phyloP scores from a whole-genome alignment of 73 alveolate genomes.

The Tetrahymena elliotti region DNA sequence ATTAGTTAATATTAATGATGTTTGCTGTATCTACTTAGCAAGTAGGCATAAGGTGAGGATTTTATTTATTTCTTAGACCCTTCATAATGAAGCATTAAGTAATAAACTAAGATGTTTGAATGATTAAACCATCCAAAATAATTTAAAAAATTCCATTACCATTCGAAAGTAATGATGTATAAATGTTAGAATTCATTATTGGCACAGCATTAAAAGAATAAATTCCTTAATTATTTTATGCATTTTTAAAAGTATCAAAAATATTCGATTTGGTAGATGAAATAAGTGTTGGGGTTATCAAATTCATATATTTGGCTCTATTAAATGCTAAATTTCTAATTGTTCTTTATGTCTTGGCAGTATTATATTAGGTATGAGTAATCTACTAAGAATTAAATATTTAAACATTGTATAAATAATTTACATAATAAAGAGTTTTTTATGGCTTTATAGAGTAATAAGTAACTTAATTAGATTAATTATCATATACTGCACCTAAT shows the following conservation, averaged over 20 bases:
- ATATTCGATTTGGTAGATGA: background rate
- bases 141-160: background rate
- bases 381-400: background rate
- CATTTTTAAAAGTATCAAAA: background rate
- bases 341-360: background rate
- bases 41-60: background rate
- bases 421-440: background rate
- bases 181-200: background rate
- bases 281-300: background rate
- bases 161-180: background rate
- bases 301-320: background rate
- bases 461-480: background rate
- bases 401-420: background rate
- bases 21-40: background rate
- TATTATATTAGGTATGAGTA: background rate
- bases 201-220: background rate
- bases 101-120: background rate
- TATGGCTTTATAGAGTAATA: background rate
- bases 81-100: background rate
- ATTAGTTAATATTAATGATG: background rate
- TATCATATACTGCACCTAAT: background rate
- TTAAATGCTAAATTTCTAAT: background rate
- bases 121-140: background rate
- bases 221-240: background rate
- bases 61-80: background rate